A percentile compares a stretch with the other conserved stretches of the same genome.
Evolutionary conservation across 148 eudicot genomes (phyloP).

Genomic region (Vaccinium macrocarpon): DNA sequence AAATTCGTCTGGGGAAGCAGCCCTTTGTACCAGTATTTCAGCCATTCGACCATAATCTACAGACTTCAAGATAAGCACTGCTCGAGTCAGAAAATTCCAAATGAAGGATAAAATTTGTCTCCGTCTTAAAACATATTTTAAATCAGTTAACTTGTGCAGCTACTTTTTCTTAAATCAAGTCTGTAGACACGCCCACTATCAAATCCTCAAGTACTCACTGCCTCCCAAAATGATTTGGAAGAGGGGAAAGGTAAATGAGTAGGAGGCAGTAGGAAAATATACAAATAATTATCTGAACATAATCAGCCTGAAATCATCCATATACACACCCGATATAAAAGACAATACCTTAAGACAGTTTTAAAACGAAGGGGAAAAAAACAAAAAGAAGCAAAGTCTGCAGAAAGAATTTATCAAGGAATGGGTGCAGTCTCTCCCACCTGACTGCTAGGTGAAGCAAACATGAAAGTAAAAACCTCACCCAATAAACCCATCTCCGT

Average conservation of each 20-base stretch:
- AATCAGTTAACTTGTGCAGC: not conserved
- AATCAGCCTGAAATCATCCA: not conserved
- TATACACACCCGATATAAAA: not conserved
- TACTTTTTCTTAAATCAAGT: not conserved
- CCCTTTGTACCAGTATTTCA: conserved; percentile 95
- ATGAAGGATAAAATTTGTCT: conserved; percentile 16
- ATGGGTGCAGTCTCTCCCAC: not conserved
- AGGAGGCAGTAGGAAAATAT: not conserved
- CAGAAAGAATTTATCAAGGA: not conserved
- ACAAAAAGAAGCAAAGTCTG: not conserved
- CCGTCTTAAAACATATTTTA: not conserved
- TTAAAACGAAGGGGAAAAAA: not conserved
- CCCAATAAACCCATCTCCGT: not conserved
- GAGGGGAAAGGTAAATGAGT: not conserved
- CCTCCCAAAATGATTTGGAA: not conserved
- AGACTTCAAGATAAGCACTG: conserved; percentile 61
- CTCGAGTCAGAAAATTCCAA: conserved; percentile 33
- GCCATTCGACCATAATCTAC: conserved; percentile 99
- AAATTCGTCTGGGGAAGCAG: conserved; percentile 82
- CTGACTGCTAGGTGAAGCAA: not conserved
- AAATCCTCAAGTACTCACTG: conserved; percentile 4
- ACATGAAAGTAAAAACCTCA: not conserved
- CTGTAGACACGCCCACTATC: not conserved
- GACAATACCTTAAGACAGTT: not conserved
- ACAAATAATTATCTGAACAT: not conserved